A percentile compares a stretch with the other conserved stretches of the same genome.
These are phyloP conservation scores for Metarhizium robertsii DNA, from an alignment of 2,329 filamentous ascomycete genomes.

Conservation along the genomic window DNA sequence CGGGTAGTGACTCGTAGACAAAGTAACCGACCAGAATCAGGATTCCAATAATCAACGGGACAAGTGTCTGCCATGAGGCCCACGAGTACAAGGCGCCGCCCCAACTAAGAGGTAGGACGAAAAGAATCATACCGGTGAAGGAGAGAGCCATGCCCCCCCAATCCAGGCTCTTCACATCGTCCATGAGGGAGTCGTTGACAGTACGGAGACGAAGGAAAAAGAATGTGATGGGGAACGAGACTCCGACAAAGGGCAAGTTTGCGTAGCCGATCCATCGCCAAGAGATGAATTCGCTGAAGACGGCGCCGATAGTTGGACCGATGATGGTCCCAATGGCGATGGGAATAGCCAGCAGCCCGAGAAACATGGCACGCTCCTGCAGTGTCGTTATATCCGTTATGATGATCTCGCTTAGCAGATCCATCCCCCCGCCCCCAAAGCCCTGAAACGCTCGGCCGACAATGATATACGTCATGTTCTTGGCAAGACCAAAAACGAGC, in stretches of 20 bases:
- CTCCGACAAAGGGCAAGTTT: conserved; percentile 19
- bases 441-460: conserved; percentile 24
- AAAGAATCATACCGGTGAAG: conserved; percentile 13
- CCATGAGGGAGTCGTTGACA: not conserved
- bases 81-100: conserved; percentile 22
- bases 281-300: conserved; percentile 13
- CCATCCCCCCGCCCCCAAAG: conserved; percentile 21
- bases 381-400: conserved; percentile 25
- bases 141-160: conserved; percentile 21
- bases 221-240: conserved; percentile 10
- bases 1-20: conserved; percentile 18
- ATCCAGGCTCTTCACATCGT: conserved; percentile 21
- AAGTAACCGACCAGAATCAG: conserved; percentile 17
- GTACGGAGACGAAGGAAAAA: conserved; percentile 14
- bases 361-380: conserved; percentile 18
- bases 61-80: conserved; percentile 21
- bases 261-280: conserved; percentile 27
- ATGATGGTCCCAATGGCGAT: conserved; percentile 12
- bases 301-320: conserved; percentile 17
- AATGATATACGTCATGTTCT: conserved; percentile 19
- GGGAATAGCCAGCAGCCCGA: conserved; percentile 16
- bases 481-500: conserved; percentile 24
- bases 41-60: conserved; percentile 21
- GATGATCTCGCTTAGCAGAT: conserved; percentile 20
- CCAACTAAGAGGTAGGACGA: conserved; percentile 25